Base-by-base conservation (phyloP, 495 filamentous ascomycete species). In the Alectoria sarmentosa region DNA sequence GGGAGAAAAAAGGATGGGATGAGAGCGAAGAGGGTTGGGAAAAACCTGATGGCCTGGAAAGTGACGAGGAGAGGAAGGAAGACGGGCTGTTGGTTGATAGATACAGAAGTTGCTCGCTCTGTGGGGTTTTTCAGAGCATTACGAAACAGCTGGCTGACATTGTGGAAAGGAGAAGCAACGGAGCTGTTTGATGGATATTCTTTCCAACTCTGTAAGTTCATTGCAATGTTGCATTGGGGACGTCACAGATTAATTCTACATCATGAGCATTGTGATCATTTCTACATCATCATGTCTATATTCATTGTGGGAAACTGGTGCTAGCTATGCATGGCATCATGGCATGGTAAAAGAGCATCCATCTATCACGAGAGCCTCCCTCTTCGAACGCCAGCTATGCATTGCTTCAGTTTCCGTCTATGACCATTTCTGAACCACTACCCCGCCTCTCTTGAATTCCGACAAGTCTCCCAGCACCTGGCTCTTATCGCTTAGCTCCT, bases 381-480 rank as follows among this genome's bases (percentile, higher is more conserved):
- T 60, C 14, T 26, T 26, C 23, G 4, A 49, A 67, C 62, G 66
- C 55, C 46, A 17, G 52, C 2, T 59, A 72, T 58, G 66, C 66
- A 62, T 19, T 42, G 15, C 42, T 38, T 14, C 36, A 36, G 11
- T 6, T 38, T 48, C 7, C 58, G 34, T 70, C 46, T 79, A 90
- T 69, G 77, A 77, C 90, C 90, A 95, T 77, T 95, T 96, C 72
- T 96, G 92, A 61, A 97, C 89, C 41, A 92, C 87, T 8, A 88
- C 90, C 32, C 92, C 92, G 48, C 86, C 86, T 21, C 86, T 77
- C 75, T 91, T 95, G 77, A 96, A 92, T 62, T 96, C 92, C 1
- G 85, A 70, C 74, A 96, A 77, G 41, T 96, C 90, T 2, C 88
- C 90, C 46, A 97, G 73, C 8, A 83, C 84, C 64, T 76, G 76